Evolutionary conservation across 352 stramenopile species (phyloP).

Genomic region (Phytophthora niederhauseri): DNA sequence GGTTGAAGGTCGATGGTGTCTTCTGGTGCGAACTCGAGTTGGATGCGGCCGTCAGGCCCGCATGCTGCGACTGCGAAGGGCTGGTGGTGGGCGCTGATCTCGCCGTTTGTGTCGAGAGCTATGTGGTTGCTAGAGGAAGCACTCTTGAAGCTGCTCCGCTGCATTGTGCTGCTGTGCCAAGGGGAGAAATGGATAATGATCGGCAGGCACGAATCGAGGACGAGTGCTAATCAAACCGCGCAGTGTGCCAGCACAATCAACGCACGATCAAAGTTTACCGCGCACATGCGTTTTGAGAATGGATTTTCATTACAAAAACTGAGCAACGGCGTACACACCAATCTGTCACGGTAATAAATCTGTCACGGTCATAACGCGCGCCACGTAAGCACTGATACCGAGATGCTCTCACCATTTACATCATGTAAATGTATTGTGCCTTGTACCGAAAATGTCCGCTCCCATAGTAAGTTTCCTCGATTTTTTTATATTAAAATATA

Average conservation of each 20-base stretch:
- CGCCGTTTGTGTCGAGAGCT: not conserved
- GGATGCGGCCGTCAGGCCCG: slow-evolving; percentile 36
- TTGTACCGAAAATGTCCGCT: no score
- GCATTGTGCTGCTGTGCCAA: slow-evolving; percentile 2
- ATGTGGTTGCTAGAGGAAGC: not conserved
- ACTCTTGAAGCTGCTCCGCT: slow-evolving; percentile 1
- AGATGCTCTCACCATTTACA: no score
- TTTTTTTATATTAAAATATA: no score
- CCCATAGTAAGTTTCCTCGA: no score
- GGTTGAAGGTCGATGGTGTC: slow-evolving; percentile 25
- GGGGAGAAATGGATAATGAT: slow-evolving; percentile 4
- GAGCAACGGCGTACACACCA: not conserved
- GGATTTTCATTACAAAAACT: not conserved
- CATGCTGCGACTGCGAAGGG: slow-evolving; percentile 30
- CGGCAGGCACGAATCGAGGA: not conserved
- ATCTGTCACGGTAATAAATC: no score
- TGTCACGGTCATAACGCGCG: no score
- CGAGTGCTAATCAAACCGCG: slow-evolving; percentile 12
- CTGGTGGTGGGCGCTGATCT: not conserved
- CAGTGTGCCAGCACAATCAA: not conserved
- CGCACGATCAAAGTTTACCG: not conserved
- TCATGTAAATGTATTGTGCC: no score
- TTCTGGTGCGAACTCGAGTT: slow-evolving; percentile 37
- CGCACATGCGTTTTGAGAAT: not conserved
- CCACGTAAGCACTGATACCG: no score